Evolutionary conservation across 2,329 filamentous ascomycete genomes (phyloP), one percentile per base, ranked within the genome.

Genomic region (Tolypocladium ophioglossoides): DNA sequence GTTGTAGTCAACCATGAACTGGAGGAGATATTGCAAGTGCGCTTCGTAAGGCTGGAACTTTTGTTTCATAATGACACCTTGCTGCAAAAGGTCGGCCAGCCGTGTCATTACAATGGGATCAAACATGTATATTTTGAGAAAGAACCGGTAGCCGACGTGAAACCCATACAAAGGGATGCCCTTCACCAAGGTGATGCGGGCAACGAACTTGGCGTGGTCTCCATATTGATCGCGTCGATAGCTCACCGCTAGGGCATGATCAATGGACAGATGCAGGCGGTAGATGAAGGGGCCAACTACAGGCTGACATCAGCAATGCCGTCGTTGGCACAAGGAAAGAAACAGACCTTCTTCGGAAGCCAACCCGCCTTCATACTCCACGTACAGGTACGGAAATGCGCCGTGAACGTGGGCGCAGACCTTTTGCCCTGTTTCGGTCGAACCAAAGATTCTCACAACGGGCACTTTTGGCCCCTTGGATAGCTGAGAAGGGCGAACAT

Each of bases 1-100:
- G 66, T 96, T 99, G 75, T 95, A 99, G 68, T 99, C 95, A 59
- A 86, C 87, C 94, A 99, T 97, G 82, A 95, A 99, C 70, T 99
- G 95, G 11, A 94, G 78, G 10, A 96, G 73, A 67, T 91, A 97
- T 65, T 96, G 90, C 57, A 97, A 70, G 67, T 99, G 95, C 20
- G 89, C 91, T 71, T 99, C 94, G 65, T 94, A 95, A 0, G 94
- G 92, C 65, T 97, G 92, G 46, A 99, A 86, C 27, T 82, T 79
- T 56, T 80, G 82, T 66, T 89, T 89, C 81, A 97, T 82, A 46
- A 99, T 85, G 34, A 86, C 86, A 9, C 94, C 94, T 69, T 96
- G 91, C 20, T 89, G 85, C 44, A 99, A 76, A 50, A 99, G 77
- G 64, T 97, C 91, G 30, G 89, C 84, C 55, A 97, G 76, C 35